Conservation (phyloP, 345 rosid genomes). For the Euphorbia tirucalli region DNA sequence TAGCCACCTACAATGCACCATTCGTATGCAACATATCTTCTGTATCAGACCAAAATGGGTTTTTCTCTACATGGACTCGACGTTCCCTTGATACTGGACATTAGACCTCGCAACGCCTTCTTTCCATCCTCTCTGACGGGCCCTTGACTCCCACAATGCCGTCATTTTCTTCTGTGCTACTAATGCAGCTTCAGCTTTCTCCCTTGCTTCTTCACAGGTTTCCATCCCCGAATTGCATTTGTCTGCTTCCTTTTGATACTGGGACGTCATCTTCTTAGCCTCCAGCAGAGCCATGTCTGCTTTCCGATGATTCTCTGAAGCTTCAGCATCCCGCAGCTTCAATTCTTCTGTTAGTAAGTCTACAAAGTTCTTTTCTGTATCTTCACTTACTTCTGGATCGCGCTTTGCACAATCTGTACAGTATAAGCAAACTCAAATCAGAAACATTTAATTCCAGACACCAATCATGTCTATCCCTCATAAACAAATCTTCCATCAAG, state of each 20-base stretch:
- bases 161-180: constrained; percentile 73
- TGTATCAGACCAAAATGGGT: not conserved
- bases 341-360: constrained; percentile 80
- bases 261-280: constrained; percentile 91
- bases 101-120: constrained; percentile 51
- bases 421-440: not conserved
- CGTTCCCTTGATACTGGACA: constrained; percentile 49
- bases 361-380: constrained; percentile 72
- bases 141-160: constrained; percentile 72
- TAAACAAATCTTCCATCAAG: not conserved
- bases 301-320: constrained; percentile 66
- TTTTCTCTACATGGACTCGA: constrained; percentile 41
- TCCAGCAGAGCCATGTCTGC: constrained; percentile 77
- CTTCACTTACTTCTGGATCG: constrained; percentile 82
- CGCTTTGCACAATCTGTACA: constrained; percentile 74
- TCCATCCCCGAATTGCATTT: constrained; percentile 97
- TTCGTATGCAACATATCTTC: not conserved
- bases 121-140: constrained; percentile 86
- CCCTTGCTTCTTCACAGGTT: constrained; percentile 96
- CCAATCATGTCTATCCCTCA: not conserved
- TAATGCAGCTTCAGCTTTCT: constrained; percentile 69
- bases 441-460: not conserved
- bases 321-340: constrained; percentile 74
- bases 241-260: constrained; percentile 97
- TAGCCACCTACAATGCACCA: not conserved